Evolutionary conservation across 2,329 filamentous ascomycete genomes (phyloP).

Genomic region (Meredithiella fracta): DNA sequence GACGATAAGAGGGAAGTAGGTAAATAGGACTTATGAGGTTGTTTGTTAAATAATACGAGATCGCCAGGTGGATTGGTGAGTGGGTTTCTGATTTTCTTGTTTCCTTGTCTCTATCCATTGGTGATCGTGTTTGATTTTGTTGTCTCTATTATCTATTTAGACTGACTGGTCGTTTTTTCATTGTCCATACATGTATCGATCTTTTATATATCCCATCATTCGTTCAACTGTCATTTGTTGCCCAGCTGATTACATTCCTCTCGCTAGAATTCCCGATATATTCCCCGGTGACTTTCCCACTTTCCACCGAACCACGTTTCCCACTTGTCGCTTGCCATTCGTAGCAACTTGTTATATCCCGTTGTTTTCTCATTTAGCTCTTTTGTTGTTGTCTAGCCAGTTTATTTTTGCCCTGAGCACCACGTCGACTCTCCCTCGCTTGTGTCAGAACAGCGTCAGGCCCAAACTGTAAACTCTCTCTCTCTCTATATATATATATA

Average conservation of each 20-base stretch:
- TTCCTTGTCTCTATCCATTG: background rate
- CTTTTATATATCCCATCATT: background rate
- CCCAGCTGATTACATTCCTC: background rate
- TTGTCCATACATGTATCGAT: too few species aligned
- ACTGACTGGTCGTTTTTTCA: too few species aligned
- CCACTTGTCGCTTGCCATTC: too few species aligned
- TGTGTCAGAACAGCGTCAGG: background rate
- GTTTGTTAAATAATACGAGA: background rate
- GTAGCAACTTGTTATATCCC: background rate
- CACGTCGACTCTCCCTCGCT: background rate
- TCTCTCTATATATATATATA: background rate
- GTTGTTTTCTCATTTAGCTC: background rate
- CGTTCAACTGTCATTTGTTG: background rate
- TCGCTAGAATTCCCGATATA: too few species aligned
- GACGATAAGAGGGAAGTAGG: background rate
- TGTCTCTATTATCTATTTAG: background rate
- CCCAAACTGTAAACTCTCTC: background rate
- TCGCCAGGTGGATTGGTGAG: background rate
- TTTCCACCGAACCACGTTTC: too few species aligned
- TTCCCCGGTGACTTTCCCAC: too few species aligned
- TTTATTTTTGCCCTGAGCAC: background rate
- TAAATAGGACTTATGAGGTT: background rate
- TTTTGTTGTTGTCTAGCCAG: background rate
- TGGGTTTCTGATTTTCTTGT: background rate
- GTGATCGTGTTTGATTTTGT: background rate